These are phyloP conservation scores for Didymella exigua DNA, from an alignment of 2,329 filamentous ascomycete genomes.

Conservation along the genomic window DNA sequence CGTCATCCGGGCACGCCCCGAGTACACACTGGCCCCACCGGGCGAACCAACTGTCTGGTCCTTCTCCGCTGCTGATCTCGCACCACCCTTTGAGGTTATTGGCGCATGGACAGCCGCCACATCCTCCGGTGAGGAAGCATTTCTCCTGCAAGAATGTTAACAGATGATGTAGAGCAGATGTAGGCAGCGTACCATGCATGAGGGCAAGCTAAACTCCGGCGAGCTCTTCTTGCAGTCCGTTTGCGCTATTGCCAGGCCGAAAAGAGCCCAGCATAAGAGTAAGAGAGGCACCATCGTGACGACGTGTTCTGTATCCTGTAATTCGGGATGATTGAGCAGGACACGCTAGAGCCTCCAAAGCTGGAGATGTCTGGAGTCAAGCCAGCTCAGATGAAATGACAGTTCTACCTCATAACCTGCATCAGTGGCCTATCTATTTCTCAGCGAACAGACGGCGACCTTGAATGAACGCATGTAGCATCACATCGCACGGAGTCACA, in stretches of 20 bases:
- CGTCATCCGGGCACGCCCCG: neutral
- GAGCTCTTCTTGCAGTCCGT: neutral
- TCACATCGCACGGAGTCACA: neutral
- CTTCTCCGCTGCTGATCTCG: neutral
- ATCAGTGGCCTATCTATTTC: neutral
- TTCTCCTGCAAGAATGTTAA: neutral
- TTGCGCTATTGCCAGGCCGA: neutral
- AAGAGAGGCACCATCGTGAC: neutral
- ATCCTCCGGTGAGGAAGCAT: neutral
- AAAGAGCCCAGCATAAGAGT: neutral
- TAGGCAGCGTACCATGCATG: neutral
- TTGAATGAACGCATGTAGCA: neutral
- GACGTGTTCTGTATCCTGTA: neutral
- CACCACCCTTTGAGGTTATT: constrained; percentile 9
- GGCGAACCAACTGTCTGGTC: constrained; percentile 1
- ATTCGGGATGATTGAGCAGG: neutral
- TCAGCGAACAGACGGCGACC: neutral
- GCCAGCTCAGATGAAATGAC: neutral
- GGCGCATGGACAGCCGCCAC: neutral
- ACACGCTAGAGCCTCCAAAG: neutral
- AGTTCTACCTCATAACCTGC: neutral
- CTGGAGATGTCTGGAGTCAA: neutral
- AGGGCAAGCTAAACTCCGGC: neutral
- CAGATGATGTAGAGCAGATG: neutral
- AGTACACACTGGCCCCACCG: neutral